Percentiles rank a stretch among this genome's conserved stretches.
These are phyloP conservation scores for Danielozyma ontarioensis DNA, from an alignment of 805 yeast species.

Conservation along the genomic window DNA sequence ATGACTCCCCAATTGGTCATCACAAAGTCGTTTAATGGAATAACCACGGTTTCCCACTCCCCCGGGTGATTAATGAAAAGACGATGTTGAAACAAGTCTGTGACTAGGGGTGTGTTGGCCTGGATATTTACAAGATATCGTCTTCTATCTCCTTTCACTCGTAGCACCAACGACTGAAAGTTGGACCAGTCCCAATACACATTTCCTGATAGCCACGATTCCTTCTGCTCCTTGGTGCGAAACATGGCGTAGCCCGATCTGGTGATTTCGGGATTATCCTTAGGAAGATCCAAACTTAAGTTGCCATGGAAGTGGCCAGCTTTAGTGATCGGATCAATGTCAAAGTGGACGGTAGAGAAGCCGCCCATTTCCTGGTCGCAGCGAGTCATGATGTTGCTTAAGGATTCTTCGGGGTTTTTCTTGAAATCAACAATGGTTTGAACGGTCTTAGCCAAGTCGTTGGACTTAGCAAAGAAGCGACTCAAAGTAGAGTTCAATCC, in stretches of 20 bases:
- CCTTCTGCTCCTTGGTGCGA: constrained; percentile 61
- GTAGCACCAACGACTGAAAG: constrained; percentile 55
- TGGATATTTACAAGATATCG: constrained; percentile 77
- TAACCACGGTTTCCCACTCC: constrained; percentile 77
- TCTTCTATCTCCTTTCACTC: constrained; percentile 70
- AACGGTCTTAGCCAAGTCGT: constrained; percentile 21
- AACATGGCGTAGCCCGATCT: constrained; percentile 73
- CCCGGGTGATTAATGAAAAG: constrained; percentile 67
- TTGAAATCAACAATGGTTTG: constrained; percentile 55
- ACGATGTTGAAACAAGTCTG: constrained; percentile 80
- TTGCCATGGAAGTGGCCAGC: constrained; percentile 47
- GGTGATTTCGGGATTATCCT: constrained; percentile 28
- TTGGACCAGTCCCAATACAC: constrained; percentile 66
- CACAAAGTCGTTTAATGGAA: constrained; percentile 74
- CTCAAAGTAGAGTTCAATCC: constrained; percentile 33
- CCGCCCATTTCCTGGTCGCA: constrained; percentile 79
- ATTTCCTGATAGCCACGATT: constrained; percentile 31
- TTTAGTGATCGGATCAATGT: constrained; percentile 27
- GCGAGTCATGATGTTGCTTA: constrained; percentile 51
- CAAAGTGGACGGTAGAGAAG: constrained; percentile 58
- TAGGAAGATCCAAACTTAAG: constrained; percentile 50
- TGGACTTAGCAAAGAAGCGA: constrained; percentile 29
- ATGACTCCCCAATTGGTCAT: constrained; percentile 76
- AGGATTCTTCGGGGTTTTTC: constrained; percentile 37
- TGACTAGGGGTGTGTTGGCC: constrained; percentile 70